A percentile compares a stretch with the other conserved stretches of the same genome.
Evolutionary conservation across 2,329 filamentous ascomycete species (phyloP).

Genomic region (Neonectria neomacrospora): DNA sequence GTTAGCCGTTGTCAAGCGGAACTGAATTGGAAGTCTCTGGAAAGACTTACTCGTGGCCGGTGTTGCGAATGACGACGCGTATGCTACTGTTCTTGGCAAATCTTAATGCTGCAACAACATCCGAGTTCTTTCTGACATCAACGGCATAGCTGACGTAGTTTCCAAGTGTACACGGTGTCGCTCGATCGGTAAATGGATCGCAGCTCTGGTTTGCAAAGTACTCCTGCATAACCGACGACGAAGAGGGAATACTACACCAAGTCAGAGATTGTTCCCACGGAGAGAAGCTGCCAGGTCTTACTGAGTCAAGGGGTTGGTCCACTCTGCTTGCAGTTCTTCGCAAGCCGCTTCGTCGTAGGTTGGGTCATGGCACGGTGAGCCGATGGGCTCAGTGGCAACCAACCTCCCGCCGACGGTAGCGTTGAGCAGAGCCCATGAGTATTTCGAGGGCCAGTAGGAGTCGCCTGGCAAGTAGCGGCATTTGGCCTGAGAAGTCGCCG

Average conservation of each 20-base stretch:
- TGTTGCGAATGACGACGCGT: constrained; percentile 50
- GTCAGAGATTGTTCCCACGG: constrained; percentile 6
- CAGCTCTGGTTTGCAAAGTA: constrained; percentile 53
- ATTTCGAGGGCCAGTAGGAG: constrained; percentile 60
- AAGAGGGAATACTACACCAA: constrained; percentile 46
- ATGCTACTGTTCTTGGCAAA: constrained; percentile 54
- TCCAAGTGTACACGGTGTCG: constrained; percentile 56
- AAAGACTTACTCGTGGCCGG: constrained; percentile 43
- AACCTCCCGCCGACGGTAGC: constrained; percentile 60
- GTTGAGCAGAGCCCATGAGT: constrained; percentile 63
- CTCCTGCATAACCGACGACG: constrained; percentile 54
- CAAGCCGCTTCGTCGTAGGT: constrained; percentile 59
- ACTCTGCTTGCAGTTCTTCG: constrained; percentile 48
- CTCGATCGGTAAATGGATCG: constrained; percentile 48
- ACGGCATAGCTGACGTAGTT: constrained; percentile 56
- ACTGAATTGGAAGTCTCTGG: not conserved
- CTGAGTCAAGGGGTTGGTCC: constrained; percentile 51
- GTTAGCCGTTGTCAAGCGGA: not conserved
- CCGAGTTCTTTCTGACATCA: constrained; percentile 44
- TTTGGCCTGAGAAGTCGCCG: not conserved
- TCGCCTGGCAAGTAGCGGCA: constrained; percentile 29
- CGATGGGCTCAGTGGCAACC: constrained; percentile 64
- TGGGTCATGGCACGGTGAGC: constrained; percentile 61
- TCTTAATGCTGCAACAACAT: constrained; percentile 48
- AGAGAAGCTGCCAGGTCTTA: constrained; percentile 26